Evolutionary conservation across 2,329 filamentous ascomycete species (phyloP).

Genomic region (Ascochyta viciae-villosae): DNA sequence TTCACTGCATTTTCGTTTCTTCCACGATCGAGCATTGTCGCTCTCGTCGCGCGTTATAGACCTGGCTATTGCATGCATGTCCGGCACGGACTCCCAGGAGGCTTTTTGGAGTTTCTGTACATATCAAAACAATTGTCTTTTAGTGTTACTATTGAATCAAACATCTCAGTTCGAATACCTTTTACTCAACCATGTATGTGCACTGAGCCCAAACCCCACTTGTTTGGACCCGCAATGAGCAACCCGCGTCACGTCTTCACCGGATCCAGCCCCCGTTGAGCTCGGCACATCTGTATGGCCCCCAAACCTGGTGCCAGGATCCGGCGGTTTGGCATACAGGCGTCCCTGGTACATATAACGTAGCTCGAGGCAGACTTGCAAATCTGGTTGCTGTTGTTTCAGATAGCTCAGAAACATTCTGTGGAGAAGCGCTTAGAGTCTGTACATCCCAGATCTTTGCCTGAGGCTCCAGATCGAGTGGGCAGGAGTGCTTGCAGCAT

Average conservation of each 20-base stretch:
- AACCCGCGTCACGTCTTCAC: neutral
- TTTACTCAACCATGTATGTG: neutral
- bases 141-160: neutral
- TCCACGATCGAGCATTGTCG: constrained; percentile 3
- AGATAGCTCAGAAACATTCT: neutral
- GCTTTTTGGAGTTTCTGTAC: neutral
- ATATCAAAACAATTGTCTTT: neutral
- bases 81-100: neutral
- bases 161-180: neutral
- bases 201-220: neutral
- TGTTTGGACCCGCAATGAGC: neutral
- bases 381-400: neutral
- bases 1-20: neutral
- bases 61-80: neutral
- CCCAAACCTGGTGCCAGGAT: neutral
- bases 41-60: constrained; percentile 10
- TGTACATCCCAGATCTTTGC: neutral
- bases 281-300: neutral
- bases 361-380: constrained; percentile 2
- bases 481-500: neutral
- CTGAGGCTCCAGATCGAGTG: neutral
- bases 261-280: neutral
- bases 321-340: neutral
- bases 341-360: neutral
- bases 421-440: neutral